These are phyloP conservation scores for Leccinum subgranulosum DNA, from an alignment of 768 basidiomycete genomes.

Conservation along the genomic window DNA sequence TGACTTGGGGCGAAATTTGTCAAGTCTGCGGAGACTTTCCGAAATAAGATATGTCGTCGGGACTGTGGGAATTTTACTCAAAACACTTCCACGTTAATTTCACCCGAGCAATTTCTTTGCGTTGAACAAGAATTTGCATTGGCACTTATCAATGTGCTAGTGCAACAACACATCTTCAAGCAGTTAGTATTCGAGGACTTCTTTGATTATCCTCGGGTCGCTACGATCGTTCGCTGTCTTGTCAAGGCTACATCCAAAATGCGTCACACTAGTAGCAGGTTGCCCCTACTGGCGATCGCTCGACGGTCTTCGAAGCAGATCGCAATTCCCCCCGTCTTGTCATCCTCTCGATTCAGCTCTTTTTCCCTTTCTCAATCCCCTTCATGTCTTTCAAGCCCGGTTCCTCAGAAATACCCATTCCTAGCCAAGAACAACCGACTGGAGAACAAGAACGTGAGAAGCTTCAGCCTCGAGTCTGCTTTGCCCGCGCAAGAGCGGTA, in stretches of 20 bases:
- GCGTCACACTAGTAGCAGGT: not conserved
- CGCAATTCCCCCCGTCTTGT: not conserved
- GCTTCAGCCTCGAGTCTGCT: not conserved
- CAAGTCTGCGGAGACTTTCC: constrained; percentile 12
- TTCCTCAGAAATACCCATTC: not conserved
- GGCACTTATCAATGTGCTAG: not conserved
- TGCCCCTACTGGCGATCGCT: not conserved
- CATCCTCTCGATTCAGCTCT: not conserved
- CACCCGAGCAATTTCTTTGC: not conserved
- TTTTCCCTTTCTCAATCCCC: not conserved
- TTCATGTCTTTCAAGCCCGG: not conserved
- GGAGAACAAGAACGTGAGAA: not conserved
- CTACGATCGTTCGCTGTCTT: too few relatives aligned
- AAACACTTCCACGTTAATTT: too few relatives aligned
- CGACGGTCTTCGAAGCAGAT: constrained; percentile 4
- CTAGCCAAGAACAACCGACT: not conserved
- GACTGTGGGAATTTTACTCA: constrained; percentile 7
- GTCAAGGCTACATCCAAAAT: not conserved
- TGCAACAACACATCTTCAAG: not conserved
- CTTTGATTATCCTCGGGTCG: not conserved
- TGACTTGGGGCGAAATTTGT: too few relatives aligned
- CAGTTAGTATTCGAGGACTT: not conserved
- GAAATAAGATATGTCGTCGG: constrained; percentile 22
- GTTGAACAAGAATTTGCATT: too few relatives aligned
- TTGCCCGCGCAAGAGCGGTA: constrained; percentile 9